These are phyloP conservation scores for Suillus subaureus DNA, from an alignment of 768 basidiomycete genomes.

Conservation along the genomic window DNA sequence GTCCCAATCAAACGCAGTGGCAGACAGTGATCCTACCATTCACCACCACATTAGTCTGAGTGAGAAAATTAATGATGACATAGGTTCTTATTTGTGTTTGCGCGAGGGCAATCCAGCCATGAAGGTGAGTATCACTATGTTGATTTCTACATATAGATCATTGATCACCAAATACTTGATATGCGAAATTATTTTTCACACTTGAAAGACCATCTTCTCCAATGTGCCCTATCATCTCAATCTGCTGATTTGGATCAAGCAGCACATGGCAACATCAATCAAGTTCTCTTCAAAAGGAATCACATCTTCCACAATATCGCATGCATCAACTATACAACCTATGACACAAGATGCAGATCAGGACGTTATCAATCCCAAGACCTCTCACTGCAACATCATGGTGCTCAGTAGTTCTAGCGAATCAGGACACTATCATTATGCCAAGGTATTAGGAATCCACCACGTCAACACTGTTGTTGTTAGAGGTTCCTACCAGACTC, in stretches of 20 bases:
- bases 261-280: background rate
- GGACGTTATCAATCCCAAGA: conserved; percentile 41
- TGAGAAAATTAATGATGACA: background rate
- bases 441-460: conserved; percentile 1
- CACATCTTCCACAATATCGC: conserved; percentile 19
- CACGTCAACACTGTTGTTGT: background rate
- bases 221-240: conserved; percentile 1
- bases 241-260: background rate
- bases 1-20: background rate
- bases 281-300: conserved; percentile 22
- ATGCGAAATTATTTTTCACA: conserved; percentile 9
- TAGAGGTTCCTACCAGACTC: background rate
- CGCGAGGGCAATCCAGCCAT: conserved; percentile 31
- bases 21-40: background rate
- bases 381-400: conserved; percentile 37
- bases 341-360: conserved; percentile 39
- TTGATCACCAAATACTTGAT: conserved; percentile 2
- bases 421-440: background rate
- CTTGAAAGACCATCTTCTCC: conserved; percentile 12
- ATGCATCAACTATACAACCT: background rate
- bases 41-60: conserved; percentile 25
- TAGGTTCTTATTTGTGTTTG: conserved; percentile 9
- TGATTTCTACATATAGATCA: background rate
- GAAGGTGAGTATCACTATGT: conserved; percentile 1
- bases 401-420: conserved; percentile 15